phyloP scores from a whole-genome alignment of 2,329 filamentous ascomycete genomes.

The Clonostachys chloroleuca region DNA sequence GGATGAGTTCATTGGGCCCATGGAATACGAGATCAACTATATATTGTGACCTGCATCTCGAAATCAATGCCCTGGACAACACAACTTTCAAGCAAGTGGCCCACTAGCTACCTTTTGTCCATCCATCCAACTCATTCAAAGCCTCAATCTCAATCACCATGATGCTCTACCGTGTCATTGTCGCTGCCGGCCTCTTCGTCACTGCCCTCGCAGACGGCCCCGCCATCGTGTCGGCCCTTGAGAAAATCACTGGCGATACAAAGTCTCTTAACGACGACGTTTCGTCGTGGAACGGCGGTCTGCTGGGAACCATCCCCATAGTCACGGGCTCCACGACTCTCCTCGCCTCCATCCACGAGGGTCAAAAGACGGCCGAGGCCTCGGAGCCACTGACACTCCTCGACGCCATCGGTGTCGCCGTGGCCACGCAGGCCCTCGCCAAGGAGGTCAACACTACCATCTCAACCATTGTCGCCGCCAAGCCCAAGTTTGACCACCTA shows the following conservation, averaged over 20 bases:
- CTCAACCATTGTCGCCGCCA: slow-evolving; percentile 26
- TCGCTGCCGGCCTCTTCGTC: neutral
- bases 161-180: no score
- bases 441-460: slow-evolving; percentile 30
- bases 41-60: no score
- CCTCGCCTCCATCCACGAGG: slow-evolving; percentile 30
- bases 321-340: slow-evolving; percentile 28
- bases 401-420: slow-evolving; percentile 32
- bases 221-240: slow-evolving; percentile 26
- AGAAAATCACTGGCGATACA: slow-evolving; percentile 23
- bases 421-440: slow-evolving; percentile 25
- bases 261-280: slow-evolving; percentile 25
- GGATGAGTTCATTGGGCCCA: no score
- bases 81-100: no score
- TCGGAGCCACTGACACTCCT: slow-evolving; percentile 28
- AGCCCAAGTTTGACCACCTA: slow-evolving; percentile 37
- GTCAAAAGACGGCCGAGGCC: slow-evolving; percentile 24
- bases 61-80: no score
- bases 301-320: slow-evolving; percentile 33
- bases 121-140: no score
- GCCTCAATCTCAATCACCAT: no score
- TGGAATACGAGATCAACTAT: no score
- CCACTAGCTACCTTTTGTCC: no score
- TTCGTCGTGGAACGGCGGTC: slow-evolving; percentile 26
- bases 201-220: slow-evolving; percentile 22